Evolutionary conservation across 2,329 filamentous ascomycete species (phyloP).

Genomic region (Calonectria henricotiae): DNA sequence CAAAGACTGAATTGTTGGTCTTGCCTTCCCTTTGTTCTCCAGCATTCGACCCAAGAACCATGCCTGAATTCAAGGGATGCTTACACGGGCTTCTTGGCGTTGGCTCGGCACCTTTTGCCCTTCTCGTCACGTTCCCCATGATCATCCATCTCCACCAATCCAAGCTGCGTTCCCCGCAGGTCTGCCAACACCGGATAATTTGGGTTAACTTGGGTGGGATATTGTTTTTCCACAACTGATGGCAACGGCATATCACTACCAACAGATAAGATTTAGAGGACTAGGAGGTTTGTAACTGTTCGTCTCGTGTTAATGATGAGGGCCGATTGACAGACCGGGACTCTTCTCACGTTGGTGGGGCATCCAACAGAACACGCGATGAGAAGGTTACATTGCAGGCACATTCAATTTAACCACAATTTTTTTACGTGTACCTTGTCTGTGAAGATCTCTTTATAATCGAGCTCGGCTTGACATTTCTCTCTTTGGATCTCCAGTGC

Average conservation of each 20-base stretch:
- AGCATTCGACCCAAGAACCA: background rate
- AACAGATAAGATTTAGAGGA: constrained; percentile 14
- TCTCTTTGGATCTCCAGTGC: constrained; percentile 9
- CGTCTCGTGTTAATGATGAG: constrained; percentile 1
- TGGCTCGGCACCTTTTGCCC: background rate
- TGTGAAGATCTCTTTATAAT: constrained; percentile 16
- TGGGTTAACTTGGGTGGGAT: constrained; percentile 4
- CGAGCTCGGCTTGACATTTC: background rate
- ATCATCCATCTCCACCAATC: constrained; percentile 18
- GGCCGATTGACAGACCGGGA: constrained; percentile 10
- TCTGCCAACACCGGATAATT: constrained; percentile 5
- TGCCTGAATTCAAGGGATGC: constrained; percentile 14
- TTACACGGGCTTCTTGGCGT: constrained; percentile 1
- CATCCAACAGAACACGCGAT: constrained; percentile 18
- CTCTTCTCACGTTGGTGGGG: constrained; percentile 16
- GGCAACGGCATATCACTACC: background rate
- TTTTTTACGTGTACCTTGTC: constrained; percentile 19
- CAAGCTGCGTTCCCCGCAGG: background rate
- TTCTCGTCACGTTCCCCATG: background rate
- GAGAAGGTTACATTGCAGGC: constrained; percentile 22
- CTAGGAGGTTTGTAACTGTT: background rate
- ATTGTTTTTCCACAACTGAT: constrained; percentile 37
- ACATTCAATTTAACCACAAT: constrained; percentile 7
- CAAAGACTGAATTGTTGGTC: background rate
- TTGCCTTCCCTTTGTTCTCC: background rate